Percentiles rank a stretch among this genome's conserved stretches.
Evolutionary conservation across 345 rosid species (phyloP).

Genomic region (Kandelia obovata): DNA sequence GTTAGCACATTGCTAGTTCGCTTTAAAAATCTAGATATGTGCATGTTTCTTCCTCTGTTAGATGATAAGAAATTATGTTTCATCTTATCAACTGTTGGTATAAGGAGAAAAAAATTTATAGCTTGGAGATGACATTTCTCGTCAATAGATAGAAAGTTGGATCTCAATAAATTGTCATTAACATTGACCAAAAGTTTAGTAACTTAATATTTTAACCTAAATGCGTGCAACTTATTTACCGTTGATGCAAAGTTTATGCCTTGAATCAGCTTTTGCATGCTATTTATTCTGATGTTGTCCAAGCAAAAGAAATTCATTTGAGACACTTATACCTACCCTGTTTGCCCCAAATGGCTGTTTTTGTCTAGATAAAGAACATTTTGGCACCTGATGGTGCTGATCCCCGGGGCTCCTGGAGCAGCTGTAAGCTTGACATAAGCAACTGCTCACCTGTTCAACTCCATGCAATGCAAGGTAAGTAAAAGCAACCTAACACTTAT

Average conservation of each 20-base stretch:
- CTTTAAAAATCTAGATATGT: not conserved
- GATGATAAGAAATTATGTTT: not conserved
- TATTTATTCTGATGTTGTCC: no score
- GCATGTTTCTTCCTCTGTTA: not conserved
- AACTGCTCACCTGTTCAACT: constrained; percentile 65
- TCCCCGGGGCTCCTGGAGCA: constrained; percentile 75
- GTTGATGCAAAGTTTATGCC: no score
- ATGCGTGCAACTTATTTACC: not conserved
- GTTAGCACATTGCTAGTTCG: constrained; percentile 30
- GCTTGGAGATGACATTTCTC: no score
- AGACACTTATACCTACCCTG: no score
- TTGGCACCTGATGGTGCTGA: constrained; percentile 81
- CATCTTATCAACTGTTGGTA: not conserved
- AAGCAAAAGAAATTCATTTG: no score
- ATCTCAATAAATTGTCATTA: no score
- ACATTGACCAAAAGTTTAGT: not conserved
- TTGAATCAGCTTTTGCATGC: no score
- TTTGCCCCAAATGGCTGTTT: not conserved
- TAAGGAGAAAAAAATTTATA: no score
- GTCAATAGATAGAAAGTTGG: no score
- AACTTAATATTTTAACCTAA: not conserved
- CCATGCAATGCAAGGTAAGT: constrained; percentile 68
- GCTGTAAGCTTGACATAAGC: constrained; percentile 67
- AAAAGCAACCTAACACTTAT: not conserved
- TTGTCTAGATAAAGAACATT: constrained; percentile 64